phyloP scores from a whole-genome alignment of 23 red algal genomes.

The Chondrus crispus region DNA sequence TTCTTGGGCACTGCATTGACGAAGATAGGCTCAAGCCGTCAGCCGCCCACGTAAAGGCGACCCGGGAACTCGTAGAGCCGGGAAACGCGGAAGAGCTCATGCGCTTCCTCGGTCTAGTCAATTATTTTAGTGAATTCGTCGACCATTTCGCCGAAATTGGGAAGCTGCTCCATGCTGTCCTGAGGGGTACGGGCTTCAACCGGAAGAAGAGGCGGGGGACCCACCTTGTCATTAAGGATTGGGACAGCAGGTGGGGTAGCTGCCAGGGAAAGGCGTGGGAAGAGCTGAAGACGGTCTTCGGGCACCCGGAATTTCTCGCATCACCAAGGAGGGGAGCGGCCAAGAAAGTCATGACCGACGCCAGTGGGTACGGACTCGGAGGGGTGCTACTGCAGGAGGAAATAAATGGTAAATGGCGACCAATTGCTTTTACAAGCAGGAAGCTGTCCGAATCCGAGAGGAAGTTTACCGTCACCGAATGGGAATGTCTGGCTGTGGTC shows the following conservation, averaged over 20 bases:
- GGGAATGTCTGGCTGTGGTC: not conserved
- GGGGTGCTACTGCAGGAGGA: not conserved
- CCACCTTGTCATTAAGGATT: not conserved
- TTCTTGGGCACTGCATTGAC: not conserved
- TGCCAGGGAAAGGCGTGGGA: not conserved
- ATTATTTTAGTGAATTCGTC: not conserved
- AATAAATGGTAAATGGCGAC: not conserved
- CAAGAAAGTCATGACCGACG: slow-evolving; percentile 7
- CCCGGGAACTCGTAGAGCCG: not conserved
- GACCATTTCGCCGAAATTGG: not conserved
- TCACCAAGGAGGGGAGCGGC: not conserved
- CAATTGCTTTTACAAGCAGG: not conserved
- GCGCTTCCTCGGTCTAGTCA: not conserved
- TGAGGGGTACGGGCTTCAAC: not conserved
- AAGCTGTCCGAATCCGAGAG: not conserved
- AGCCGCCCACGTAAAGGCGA: not conserved
- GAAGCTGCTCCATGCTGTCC: not conserved
- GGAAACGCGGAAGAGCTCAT: not conserved
- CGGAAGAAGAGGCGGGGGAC: not conserved
- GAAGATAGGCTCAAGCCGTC: not conserved
- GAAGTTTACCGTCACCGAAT: not conserved
- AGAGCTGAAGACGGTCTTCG: not conserved
- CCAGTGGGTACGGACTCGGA: slow-evolving; percentile 5
- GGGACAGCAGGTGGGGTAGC: not conserved
- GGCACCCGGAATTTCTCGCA: not conserved